These are phyloP conservation scores for Aspergillus caelatus DNA, from an alignment of 2,329 filamentous ascomycete genomes.

Conservation along the genomic window DNA sequence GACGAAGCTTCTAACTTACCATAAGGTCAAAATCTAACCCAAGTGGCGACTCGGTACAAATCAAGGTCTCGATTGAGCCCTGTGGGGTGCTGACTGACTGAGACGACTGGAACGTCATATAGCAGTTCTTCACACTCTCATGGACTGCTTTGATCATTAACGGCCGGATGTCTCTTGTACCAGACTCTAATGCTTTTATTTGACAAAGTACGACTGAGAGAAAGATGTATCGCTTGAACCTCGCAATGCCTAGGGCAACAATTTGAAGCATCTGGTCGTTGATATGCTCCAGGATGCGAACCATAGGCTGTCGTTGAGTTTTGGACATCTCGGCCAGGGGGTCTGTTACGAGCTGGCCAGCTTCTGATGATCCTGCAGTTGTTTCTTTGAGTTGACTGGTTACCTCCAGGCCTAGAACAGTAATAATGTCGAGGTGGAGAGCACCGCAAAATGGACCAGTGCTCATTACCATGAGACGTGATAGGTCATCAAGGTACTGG, in stretches of 20 bases:
- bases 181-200: conserved; percentile 19
- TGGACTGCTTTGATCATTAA: neutral
- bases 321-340: conserved; percentile 2
- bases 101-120: neutral
- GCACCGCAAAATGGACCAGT: conserved; percentile 23
- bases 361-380: conserved; percentile 5
- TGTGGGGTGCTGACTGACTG: neutral
- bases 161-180: neutral
- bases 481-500: conserved; percentile 16
- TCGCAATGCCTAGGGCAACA: conserved; percentile 22
- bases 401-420: conserved; percentile 24
- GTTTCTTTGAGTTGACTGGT: conserved; percentile 28
- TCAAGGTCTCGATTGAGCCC: neutral
- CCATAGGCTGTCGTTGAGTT: conserved; percentile 11
- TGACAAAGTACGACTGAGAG: conserved; percentile 18
- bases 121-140: neutral
- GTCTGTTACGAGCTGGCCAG: conserved; percentile 13
- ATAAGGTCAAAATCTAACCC: neutral
- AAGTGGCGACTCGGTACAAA: neutral
- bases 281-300: conserved; percentile 22
- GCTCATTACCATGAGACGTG: conserved; percentile 17
- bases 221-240: conserved; percentile 21
- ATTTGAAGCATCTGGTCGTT: conserved; percentile 24
- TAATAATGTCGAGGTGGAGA: conserved; percentile 26
- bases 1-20: neutral